Conservation (phyloP, 345 rosid species). For the Carallia brachiata region DNA sequence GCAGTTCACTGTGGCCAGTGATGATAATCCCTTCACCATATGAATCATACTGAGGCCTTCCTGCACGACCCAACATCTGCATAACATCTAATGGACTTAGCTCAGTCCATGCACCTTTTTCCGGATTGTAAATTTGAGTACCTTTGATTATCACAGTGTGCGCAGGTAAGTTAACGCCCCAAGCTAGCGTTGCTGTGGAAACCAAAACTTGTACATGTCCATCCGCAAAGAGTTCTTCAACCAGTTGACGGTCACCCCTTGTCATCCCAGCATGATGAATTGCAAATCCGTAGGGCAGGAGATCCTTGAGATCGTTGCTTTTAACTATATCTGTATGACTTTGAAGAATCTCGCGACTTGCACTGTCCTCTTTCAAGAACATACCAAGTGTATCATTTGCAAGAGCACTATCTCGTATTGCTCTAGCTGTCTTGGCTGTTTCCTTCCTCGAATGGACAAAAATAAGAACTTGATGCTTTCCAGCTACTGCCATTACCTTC, state of each 20-base stretch:
- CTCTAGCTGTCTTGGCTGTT: slow-evolving; percentile 84
- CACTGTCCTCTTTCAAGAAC: slow-evolving; percentile 84
- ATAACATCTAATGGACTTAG: slow-evolving; percentile 92
- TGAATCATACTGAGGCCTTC: slow-evolving; percentile 93
- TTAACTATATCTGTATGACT: slow-evolving; percentile 65
- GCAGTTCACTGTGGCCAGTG: slow-evolving; percentile 88
- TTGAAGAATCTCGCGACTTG: slow-evolving; percentile 75
- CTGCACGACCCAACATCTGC: slow-evolving; percentile 99
- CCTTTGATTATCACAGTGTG: slow-evolving; percentile 92
- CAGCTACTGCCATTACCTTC: slow-evolving; percentile 86
- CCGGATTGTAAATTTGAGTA: slow-evolving; percentile 92
- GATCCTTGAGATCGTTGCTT: slow-evolving; percentile 72
- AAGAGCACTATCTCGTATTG: slow-evolving; percentile 80
- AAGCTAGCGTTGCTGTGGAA: slow-evolving; percentile 96
- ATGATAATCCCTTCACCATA: slow-evolving; percentile 94
- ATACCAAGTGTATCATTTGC: slow-evolving; percentile 78
- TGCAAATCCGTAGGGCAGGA: slow-evolving; percentile 91
- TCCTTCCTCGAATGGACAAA: slow-evolving; percentile 98
- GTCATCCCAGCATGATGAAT: slow-evolving; percentile 96
- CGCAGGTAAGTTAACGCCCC: slow-evolving; percentile 98
- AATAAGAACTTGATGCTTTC: slow-evolving; percentile 93
- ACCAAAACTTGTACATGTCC: slow-evolving; percentile 86
- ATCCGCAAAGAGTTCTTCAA: slow-evolving; percentile 71
- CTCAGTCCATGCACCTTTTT: slow-evolving; percentile 97
- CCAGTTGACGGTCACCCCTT: slow-evolving; percentile 80